These are phyloP conservation scores for Setomelanomma holmii DNA, from an alignment of 2,329 filamentous ascomycete genomes.

Conservation along the genomic window DNA sequence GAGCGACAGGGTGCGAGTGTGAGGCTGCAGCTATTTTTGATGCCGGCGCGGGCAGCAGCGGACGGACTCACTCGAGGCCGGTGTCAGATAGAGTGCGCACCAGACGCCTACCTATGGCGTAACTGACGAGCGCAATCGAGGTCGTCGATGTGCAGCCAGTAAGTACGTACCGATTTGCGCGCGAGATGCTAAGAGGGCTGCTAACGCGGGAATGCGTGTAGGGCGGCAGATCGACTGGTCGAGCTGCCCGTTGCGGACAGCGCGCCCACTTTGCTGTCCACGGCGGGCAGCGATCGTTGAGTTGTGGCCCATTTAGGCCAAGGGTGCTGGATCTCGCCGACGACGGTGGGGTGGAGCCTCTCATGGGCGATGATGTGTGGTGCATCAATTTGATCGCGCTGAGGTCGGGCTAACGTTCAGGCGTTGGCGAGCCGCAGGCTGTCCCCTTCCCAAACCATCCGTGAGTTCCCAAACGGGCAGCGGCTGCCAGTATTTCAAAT, in stretches of 20 bases:
- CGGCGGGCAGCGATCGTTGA: conserved; percentile 13
- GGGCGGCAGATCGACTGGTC: conserved; percentile 5
- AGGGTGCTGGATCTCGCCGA: conserved; percentile 17
- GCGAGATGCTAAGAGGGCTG: background rate
- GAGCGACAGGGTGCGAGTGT: background rate
- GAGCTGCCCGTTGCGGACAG: conserved; percentile 14
- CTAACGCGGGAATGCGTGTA: background rate
- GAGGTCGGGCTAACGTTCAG: conserved; percentile 19
- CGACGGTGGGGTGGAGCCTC: conserved; percentile 3
- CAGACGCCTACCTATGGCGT: background rate
- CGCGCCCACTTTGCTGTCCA: conserved; percentile 1
- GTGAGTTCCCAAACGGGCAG: conserved; percentile 8
- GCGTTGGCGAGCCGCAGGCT: conserved; percentile 11
- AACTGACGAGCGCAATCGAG: background rate
- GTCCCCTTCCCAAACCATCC: conserved; percentile 28
- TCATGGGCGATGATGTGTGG: conserved; percentile 6
- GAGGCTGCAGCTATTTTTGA: conserved; percentile 11
- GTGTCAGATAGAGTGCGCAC: conserved; percentile 27
- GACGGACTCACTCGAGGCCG: conserved; percentile 3
- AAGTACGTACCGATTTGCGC: background rate
- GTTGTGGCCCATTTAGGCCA: conserved; percentile 15
- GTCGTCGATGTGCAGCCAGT: background rate
- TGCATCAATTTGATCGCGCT: background rate
- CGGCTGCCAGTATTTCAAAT: conserved; percentile 28
- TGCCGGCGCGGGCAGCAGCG: background rate